phyloP scores from a whole-genome alignment of 2,329 filamentous ascomycete species.

The Pestalotiopsis sp. region DNA sequence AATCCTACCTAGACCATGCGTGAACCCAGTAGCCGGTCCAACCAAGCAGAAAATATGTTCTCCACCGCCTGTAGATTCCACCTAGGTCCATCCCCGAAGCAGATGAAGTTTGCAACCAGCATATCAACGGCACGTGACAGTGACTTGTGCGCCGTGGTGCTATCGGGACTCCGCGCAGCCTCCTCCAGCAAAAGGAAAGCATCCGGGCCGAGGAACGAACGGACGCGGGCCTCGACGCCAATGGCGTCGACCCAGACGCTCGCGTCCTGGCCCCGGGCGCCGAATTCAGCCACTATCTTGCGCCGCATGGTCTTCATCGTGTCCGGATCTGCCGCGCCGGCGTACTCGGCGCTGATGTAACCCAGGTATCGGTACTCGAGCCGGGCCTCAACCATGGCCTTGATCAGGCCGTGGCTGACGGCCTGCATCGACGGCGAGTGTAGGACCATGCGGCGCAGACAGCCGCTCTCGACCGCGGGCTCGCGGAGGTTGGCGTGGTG shows the following conservation, averaged over 20 bases:
- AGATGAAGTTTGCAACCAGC: conserved; percentile 23
- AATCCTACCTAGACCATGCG: background rate
- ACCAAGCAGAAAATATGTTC: conserved; percentile 5
- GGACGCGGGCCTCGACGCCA: conserved; percentile 19
- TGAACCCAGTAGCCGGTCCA: background rate
- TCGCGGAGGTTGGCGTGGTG: conserved; percentile 14
- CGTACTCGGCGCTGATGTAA: conserved; percentile 13
- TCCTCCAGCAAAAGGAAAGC: conserved; percentile 11
- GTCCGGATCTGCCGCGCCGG: conserved; percentile 11
- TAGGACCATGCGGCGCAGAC: conserved; percentile 12
- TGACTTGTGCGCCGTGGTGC: background rate
- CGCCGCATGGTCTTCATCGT: conserved; percentile 13
- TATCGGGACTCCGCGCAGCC: conserved; percentile 12
- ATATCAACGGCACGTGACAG: conserved; percentile 17
- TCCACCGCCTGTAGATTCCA: conserved; percentile 18
- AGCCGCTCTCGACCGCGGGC: background rate
- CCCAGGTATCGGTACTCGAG: conserved; percentile 21
- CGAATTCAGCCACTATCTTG: conserved; percentile 17
- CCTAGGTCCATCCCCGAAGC: conserved; percentile 29
- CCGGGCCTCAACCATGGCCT: conserved; percentile 24
- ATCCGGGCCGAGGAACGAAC: background rate
- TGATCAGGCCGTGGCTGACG: conserved; percentile 18
- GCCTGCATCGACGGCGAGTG: conserved; percentile 19
- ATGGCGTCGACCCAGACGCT: conserved; percentile 20
- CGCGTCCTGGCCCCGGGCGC: conserved; percentile 16